These are phyloP conservation scores for Colletotrichum tofieldiae DNA, from an alignment of 2,329 filamentous ascomycete genomes.

Conservation along the genomic window DNA sequence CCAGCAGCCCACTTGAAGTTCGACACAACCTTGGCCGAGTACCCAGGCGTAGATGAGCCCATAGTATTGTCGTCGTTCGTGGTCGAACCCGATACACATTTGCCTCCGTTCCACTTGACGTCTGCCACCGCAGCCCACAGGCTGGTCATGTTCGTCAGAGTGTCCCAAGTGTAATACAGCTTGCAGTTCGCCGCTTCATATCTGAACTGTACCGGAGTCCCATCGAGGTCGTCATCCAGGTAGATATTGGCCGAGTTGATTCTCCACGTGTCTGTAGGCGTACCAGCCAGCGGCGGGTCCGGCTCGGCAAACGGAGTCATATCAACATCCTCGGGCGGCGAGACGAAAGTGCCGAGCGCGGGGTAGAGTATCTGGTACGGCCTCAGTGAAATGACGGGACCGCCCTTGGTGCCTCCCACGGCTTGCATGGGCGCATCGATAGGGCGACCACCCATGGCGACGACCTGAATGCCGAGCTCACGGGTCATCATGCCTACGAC, in stretches of 20 bases:
- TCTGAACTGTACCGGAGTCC: conserved; percentile 70
- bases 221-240: conserved; percentile 42
- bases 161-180: conserved; percentile 70
- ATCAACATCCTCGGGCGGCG: conserved; percentile 28
- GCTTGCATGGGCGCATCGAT: conserved; percentile 70
- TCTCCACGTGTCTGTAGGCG: conserved; percentile 1
- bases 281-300: conserved; percentile 29
- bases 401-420: conserved; percentile 77
- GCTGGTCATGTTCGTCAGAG: conserved; percentile 65
- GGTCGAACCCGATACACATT: conserved; percentile 42
- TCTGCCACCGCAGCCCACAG: conserved; percentile 66
- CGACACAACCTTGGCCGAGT: conserved; percentile 32
- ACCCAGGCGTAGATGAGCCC: conserved; percentile 5
- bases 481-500: conserved; percentile 62
- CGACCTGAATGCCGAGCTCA: conserved; percentile 67
- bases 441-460: conserved; percentile 74
- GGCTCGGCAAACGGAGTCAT: conserved; percentile 24
- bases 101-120: conserved; percentile 42
- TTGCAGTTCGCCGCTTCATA: conserved; percentile 75
- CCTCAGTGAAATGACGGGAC: conserved; percentile 51
- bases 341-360: neutral
- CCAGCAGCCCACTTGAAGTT: conserved; percentile 34
- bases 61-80: conserved; percentile 35
- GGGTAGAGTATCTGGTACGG: conserved; percentile 18
- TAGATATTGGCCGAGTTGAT: conserved; percentile 47